Percentiles rank a stretch among this genome's conserved stretches.
Conservation (phyloP, 371 early-diverging fungal species). For the Mortierella sp. region DNA sequence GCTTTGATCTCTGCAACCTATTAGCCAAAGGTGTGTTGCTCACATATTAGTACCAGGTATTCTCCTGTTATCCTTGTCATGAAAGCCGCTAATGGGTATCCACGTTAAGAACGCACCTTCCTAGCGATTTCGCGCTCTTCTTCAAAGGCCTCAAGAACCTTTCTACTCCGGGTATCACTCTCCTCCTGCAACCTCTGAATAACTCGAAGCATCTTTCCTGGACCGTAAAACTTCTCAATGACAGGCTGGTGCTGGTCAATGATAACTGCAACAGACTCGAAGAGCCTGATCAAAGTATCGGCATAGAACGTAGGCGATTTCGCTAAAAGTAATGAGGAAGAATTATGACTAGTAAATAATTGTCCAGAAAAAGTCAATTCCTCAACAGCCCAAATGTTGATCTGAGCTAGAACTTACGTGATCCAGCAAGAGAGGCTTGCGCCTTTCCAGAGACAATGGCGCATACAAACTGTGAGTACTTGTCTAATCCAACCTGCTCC, state of each 20-base stretch:
- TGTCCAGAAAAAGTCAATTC: neutral
- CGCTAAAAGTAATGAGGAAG: constrained; percentile 29
- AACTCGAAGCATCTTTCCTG: constrained; percentile 89
- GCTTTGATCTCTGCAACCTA: constrained; percentile 53
- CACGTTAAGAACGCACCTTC: constrained; percentile 60
- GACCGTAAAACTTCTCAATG: constrained; percentile 86
- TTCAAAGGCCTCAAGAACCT: constrained; percentile 82
- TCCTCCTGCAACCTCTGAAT: constrained; percentile 91
- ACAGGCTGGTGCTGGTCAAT: constrained; percentile 88
- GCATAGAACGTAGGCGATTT: constrained; percentile 73
- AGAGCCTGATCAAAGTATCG: constrained; percentile 83
- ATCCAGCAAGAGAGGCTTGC: constrained; percentile 73
- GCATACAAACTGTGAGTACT: constrained; percentile 88
- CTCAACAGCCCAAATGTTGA: neutral
- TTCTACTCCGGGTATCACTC: constrained; percentile 81
- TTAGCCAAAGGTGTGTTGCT: neutral
- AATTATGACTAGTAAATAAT: neutral
- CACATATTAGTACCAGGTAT: neutral
- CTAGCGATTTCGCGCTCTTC: constrained; percentile 78
- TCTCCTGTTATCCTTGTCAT: neutral
- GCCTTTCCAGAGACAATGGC: constrained; percentile 78
- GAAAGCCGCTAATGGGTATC: neutral
- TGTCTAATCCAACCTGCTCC: constrained; percentile 86
- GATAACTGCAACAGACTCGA: constrained; percentile 88
- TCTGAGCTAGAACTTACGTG: constrained; percentile 25